Evolutionary conservation across 2,329 filamentous ascomycete species (phyloP), one percentile per base, ranked within the genome.

Genomic region (Dissoconium aciculare): DNA sequence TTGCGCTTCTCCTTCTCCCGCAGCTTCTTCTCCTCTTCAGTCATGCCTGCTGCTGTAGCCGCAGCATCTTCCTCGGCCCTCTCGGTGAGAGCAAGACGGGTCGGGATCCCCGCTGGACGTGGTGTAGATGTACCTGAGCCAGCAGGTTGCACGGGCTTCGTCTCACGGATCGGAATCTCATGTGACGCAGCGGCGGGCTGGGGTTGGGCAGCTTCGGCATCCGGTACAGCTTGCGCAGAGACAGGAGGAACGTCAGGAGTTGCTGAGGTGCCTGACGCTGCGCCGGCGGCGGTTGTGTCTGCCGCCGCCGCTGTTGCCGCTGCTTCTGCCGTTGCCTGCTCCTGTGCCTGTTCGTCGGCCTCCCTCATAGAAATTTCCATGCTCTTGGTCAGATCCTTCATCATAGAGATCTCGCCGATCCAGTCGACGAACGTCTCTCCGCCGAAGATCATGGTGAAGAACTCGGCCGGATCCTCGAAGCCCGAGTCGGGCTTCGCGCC

Each of bases 401-500:
- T 94, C 35, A 98, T 72, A 30, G 82, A 89, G 46, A 98, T 93
- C 66, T 98, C 89, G 44, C 89, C 89, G 51, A 98, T 95, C 67
- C 89, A 83, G 63, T 98, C 87, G 38, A 78, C 67, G 51, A 98
- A 98, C 9, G 87, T 84, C 47, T 94, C 87, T 37, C 89, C 89
- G 45, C 89, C 89, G 52, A 98, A 98, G 46, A 98, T 98, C 65
- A 85, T 91, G 49, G 80, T 80, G 62, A 98, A 98, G 69, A 98
- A 98, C 59, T 98, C 89, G 41, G 84, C 71, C 1, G 89, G 89
- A 55, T 98, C 89, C 64, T 78, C 72, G 56, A 98, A 98, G 39
- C 89, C 89, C 48, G 83, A 80, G 47, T 76, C 74, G 1, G 89
- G 89, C 52, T 87, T 81, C 4, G 89, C 85, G 44, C 82, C 74